Conservation (phyloP, 306 rosid species). For the Citrullus amarus region DNA sequence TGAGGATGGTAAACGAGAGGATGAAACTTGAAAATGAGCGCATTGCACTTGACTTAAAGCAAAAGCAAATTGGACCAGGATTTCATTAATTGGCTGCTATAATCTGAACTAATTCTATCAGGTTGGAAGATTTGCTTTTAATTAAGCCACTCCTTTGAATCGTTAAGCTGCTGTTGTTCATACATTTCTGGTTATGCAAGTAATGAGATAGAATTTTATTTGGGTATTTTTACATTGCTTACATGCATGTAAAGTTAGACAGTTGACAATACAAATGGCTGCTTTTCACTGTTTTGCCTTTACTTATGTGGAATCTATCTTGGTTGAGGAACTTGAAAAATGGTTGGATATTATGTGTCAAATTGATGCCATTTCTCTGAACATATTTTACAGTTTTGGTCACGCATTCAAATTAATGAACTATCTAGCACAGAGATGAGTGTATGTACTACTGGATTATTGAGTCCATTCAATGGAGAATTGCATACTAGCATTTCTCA, state of each 20-base stretch:
- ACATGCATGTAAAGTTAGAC: conserved; percentile 15
- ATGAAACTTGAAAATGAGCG: conserved; percentile 85
- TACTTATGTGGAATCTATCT: neutral
- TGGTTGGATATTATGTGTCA: neutral
- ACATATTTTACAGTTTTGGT: neutral
- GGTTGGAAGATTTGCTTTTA: neutral
- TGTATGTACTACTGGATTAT: neutral
- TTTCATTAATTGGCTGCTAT: conserved; percentile 28
- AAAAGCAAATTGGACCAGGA: conserved; percentile 40
- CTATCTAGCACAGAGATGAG: neutral
- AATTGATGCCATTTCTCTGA: neutral
- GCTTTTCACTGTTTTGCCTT: conserved; percentile 5
- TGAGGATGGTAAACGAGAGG: conserved; percentile 70
- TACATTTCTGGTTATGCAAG: neutral
- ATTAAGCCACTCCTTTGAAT: neutral
- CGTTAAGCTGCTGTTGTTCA: neutral
- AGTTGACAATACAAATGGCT: conserved; percentile 15
- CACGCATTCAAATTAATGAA: neutral
- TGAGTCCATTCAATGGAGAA: neutral
- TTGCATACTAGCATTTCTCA: neutral
- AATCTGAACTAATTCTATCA: conserved; percentile 10
- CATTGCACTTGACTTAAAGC: conserved; percentile 51
- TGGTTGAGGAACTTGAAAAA: conserved; percentile 13
- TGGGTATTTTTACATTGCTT: neutral
- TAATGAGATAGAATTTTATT: neutral